Conservation (phyloP, 345 rosid species). For the Chamaenerion angustifolium region DNA sequence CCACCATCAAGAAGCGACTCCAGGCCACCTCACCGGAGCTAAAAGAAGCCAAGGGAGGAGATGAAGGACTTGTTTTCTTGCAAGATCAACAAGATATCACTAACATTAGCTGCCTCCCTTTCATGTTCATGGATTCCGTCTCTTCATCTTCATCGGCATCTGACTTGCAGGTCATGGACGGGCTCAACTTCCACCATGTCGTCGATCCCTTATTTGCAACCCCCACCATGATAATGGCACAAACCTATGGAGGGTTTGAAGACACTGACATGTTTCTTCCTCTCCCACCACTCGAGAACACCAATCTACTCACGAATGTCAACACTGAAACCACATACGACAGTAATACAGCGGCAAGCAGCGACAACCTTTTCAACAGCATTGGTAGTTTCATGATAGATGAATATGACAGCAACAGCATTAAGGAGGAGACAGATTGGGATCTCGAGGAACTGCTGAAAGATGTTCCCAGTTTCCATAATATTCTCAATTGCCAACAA, state of each 20-base stretch:
- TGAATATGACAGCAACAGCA: slow-evolving; percentile 18
- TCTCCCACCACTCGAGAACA: slow-evolving; percentile 12
- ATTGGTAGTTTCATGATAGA: slow-evolving; percentile 11
- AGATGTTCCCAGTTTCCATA: slow-evolving; percentile 46
- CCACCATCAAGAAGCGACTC: slow-evolving; percentile 81
- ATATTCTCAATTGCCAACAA: slow-evolving; percentile 6
- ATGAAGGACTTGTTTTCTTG: slow-evolving; percentile 27
- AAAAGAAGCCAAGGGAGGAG: slow-evolving; percentile 18
- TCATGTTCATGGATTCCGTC: slow-evolving; percentile 26
- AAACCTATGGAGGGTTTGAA: neutral
- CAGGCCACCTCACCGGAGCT: slow-evolving; percentile 63
- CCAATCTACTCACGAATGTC: neutral
- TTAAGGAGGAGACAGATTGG: slow-evolving; percentile 29
- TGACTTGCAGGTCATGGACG: slow-evolving; percentile 14
- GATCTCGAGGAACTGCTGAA: slow-evolving; percentile 72
- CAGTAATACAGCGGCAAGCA: slow-evolving; percentile 1
- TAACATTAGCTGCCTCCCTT: slow-evolving; percentile 28
- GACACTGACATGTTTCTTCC: neutral
- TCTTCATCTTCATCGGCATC: slow-evolving; percentile 15
- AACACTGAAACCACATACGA: slow-evolving; percentile 5
- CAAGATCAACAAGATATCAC: slow-evolving; percentile 22
- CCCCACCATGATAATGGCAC: neutral
- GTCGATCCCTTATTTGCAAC: slow-evolving; percentile 13
- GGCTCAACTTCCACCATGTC: slow-evolving; percentile 20
- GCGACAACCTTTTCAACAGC: slow-evolving; percentile 11